Conservation (phyloP, 2,329 filamentous ascomycete genomes). For the Fusarium incarnatum region DNA sequence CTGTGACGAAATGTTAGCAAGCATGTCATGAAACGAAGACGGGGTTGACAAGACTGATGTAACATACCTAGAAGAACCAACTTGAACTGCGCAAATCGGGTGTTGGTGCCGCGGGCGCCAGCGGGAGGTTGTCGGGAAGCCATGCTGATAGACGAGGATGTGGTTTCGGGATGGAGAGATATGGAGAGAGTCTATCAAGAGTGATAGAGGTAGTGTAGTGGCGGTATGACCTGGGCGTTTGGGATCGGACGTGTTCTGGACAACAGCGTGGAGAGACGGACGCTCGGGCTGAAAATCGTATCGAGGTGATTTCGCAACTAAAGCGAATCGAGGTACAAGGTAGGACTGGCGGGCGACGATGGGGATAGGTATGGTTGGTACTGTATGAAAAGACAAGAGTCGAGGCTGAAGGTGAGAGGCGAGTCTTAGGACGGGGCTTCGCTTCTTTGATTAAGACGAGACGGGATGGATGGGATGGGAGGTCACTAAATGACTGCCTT, state of each 20-base stretch:
- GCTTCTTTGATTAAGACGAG: slow-evolving; percentile 39
- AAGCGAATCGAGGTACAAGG: slow-evolving; percentile 19
- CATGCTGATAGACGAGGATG: slow-evolving; percentile 68
- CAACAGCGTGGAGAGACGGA: slow-evolving; percentile 37
- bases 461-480: slow-evolving; percentile 30
- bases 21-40: slow-evolving; percentile 17
- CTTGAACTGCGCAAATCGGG: slow-evolving; percentile 99
- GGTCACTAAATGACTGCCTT: slow-evolving; percentile 43
- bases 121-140: slow-evolving; percentile 79
- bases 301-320: slow-evolving; percentile 20
- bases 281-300: slow-evolving; percentile 34
- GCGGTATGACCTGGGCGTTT: slow-evolving; percentile 44
- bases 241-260: slow-evolving; percentile 46
- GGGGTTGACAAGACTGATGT: slow-evolving; percentile 11
- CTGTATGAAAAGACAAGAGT: slow-evolving; percentile 30
- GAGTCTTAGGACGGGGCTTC: slow-evolving; percentile 39
- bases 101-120: slow-evolving; percentile 73
- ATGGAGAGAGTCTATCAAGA: slow-evolving; percentile 26
- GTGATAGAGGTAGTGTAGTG: slow-evolving; percentile 28
- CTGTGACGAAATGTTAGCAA: slow-evolving; percentile 65
- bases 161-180: slow-evolving; percentile 40
- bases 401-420: slow-evolving; percentile 42
- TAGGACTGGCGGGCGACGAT: slow-evolving; percentile 20
- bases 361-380: slow-evolving; percentile 6
- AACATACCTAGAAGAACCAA: slow-evolving; percentile 90